Evolutionary conservation across 192 early-diverging fungal species (phyloP), one percentile per base, ranked within the genome.

Genomic region (Allomyces javanicus): DNA sequence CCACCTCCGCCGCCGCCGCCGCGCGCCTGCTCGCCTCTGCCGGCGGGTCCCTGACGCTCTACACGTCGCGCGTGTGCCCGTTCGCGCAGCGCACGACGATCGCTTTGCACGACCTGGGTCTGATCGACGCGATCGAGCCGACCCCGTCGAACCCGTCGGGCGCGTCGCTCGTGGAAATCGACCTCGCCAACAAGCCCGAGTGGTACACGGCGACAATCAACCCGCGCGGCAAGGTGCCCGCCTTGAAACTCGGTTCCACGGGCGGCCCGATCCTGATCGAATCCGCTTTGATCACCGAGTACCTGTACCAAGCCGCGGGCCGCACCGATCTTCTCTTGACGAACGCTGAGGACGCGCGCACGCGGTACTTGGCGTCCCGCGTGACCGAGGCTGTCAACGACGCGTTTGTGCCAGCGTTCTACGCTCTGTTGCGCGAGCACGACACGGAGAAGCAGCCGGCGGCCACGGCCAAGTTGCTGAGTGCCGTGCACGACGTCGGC

Each of bases 221-320:
- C 73, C 84, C 85, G 6, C 83, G 84, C 40, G 73, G 77, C 63
- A 84, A 87, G 65, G 85, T 89, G 3, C 87, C 87, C 23, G 76
- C 85, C 1, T 67, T 89, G 63, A 73, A 72, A 12, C 67, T 77
- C 5, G 70, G 75, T 50, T 2, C 12, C 50, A 3, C 23, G 44
- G 77, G 83, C 25, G 79, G 78, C n/a, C 69, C 72, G 10, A 74
- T 80, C 24, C 74, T 89, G 58, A 78, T 81, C 65, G 87, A 89
- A 65, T 82, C 80, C 10, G 71, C 85, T 22, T 79, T 89, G 40
- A 77, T 87, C 44, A 70, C 83, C 58, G 86, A 89, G 71, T 83
- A 76, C 67, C 65, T 88, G 0, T 58, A 21, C 17, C 50, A 58
- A n/a, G 12, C 50, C 50, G 21, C 2, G 17, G 21, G 21, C 50